Evolutionary conservation across 2,329 filamentous ascomycete genomes (phyloP).

Genomic region (Sphaerulina vaccinii): DNA sequence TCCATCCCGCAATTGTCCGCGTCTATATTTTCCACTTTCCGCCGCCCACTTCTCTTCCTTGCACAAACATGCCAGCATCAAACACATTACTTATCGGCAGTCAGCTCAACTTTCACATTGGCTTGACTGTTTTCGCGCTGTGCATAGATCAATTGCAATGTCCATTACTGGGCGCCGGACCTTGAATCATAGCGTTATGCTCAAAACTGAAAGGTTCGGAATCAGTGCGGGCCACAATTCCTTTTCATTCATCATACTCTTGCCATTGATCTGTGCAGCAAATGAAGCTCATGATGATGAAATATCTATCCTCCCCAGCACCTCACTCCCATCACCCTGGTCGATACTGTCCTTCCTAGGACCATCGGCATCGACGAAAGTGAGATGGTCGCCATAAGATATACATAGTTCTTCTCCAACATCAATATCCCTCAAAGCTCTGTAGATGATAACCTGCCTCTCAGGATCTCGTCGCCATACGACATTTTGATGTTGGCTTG

Average conservation of each 20-base stretch:
- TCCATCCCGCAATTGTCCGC: neutral
- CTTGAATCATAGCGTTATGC: conserved; percentile 66
- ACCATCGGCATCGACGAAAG: conserved; percentile 47
- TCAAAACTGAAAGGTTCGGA: conserved; percentile 64
- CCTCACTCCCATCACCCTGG: conserved; percentile 35
- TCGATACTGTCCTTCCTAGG: conserved; percentile 25
- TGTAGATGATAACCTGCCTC: conserved; percentile 50
- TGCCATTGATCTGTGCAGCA: too few species aligned
- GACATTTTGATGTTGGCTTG: conserved; percentile 52
- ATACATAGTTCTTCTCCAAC: conserved; percentile 58
- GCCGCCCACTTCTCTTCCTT: conserved; percentile 37
- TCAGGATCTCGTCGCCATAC: conserved; percentile 54
- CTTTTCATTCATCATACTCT: neutral
- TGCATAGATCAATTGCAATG: conserved; percentile 58
- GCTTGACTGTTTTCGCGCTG: conserved; percentile 64
- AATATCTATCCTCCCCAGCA: conserved; percentile 43
- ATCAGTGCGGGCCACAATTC: conserved; percentile 68
- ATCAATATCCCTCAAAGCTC: conserved; percentile 49
- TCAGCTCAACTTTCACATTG: conserved; percentile 55
- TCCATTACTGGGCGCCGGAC: conserved; percentile 71
- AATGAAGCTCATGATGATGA: too few species aligned
- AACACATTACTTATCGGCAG: conserved; percentile 62
- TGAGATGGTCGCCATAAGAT: conserved; percentile 49
- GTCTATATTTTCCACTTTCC: conserved; percentile 20
- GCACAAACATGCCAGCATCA: conserved; percentile 54